Percentiles rank a stretch among this genome's conserved stretches.
Conservation (phyloP, 805 yeast species). For the Cyberlindnera lachancei region DNA sequence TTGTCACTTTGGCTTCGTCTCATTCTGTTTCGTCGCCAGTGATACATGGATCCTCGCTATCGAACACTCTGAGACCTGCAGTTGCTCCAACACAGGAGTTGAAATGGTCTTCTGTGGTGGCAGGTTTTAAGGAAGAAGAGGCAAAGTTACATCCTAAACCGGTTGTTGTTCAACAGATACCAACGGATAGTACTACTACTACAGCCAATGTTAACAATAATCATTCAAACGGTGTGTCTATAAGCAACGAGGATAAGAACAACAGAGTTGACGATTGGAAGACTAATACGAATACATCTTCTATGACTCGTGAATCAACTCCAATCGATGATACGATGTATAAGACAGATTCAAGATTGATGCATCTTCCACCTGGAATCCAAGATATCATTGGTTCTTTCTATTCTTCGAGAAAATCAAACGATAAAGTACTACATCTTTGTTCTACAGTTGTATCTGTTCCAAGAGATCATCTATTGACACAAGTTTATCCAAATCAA, state of each 20-base stretch:
- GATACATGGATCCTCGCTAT: neutral
- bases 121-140: slow-evolving; percentile 2
- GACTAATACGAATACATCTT: too few relatives aligned
- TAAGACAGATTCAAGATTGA: slow-evolving; percentile 14
- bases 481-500: slow-evolving; percentile 20
- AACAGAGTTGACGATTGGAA: neutral
- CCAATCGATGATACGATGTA: slow-evolving; percentile 14
- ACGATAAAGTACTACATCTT: slow-evolving; percentile 5
- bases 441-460: slow-evolving; percentile 6
- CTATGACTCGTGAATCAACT: too few relatives aligned
- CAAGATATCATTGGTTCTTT: slow-evolving; percentile 24
- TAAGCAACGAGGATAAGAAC: too few relatives aligned
- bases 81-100: slow-evolving; percentile 41
- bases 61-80: slow-evolving; percentile 39
- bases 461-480: slow-evolving; percentile 7
- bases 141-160: neutral
- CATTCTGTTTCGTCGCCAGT: slow-evolving; percentile 1
- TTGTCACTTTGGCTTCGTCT: slow-evolving; percentile 2
- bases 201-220: too few relatives aligned
- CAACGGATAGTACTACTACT: too few relatives aligned
- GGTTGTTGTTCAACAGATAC: neutral
- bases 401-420: slow-evolving; percentile 12
- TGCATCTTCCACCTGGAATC: slow-evolving; percentile 24
- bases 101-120: slow-evolving; percentile 39
- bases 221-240: too few relatives aligned